Evolutionary conservation across 768 basidiomycete species (phyloP).

Genomic region (Podaxis pistillaris): DNA sequence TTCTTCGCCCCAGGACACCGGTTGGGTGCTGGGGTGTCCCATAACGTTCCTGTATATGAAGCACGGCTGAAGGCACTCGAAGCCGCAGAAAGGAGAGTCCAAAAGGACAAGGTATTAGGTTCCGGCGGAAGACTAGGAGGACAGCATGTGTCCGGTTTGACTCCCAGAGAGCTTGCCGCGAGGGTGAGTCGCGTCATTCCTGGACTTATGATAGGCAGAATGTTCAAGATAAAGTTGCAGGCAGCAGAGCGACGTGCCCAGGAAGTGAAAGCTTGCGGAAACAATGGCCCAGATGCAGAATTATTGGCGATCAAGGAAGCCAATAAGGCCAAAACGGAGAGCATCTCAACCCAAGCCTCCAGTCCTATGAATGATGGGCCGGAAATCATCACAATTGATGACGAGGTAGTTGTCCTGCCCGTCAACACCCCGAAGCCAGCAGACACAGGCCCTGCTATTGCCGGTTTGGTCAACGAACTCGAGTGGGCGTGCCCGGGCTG

Average conservation of each 20-base stretch:
- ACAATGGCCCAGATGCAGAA: constrained; percentile 20
- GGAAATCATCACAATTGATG: not conserved
- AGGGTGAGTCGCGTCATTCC: constrained; percentile 28
- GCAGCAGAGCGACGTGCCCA: constrained; percentile 79
- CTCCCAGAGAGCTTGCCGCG: constrained; percentile 72
- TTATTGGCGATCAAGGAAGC: constrained; percentile 33
- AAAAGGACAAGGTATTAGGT: constrained; percentile 36
- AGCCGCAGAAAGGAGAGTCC: constrained; percentile 74
- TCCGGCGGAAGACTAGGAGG: constrained; percentile 52
- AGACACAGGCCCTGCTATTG: no score
- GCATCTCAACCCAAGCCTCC: not conserved
- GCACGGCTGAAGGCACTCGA: constrained; percentile 61
- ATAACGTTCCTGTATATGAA: constrained; percentile 61
- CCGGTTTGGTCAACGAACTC: not conserved
- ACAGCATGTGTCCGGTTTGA: constrained; percentile 35
- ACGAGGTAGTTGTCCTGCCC: no score
- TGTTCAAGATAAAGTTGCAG: constrained; percentile 34
- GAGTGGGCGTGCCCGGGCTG: not conserved
- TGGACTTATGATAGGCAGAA: not conserved
- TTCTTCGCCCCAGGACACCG: constrained; percentile 77
- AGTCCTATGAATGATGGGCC: not conserved
- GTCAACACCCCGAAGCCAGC: no score
- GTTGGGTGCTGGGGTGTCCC: constrained; percentile 66
- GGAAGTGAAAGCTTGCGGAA: constrained; percentile 81
- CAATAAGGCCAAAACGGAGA: not conserved